Conservation (phyloP, 1,139 yeast genomes). For the Saccharomyces uvarum region DNA sequence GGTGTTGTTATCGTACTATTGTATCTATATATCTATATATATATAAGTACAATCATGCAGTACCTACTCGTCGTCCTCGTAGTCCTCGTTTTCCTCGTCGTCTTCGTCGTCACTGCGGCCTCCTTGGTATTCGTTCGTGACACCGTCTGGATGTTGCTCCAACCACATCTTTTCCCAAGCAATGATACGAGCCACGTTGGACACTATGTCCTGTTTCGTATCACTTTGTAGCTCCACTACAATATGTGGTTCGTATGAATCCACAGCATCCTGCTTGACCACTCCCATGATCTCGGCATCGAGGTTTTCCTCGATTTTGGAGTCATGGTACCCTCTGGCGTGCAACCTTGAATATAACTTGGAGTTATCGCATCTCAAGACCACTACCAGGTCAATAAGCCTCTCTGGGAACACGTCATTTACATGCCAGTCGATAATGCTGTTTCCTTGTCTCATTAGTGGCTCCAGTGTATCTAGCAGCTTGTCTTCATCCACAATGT, state of each 20-base stretch:
- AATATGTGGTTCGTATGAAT: conserved; percentile 67
- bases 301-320: conserved; percentile 80
- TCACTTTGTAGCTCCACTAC: conserved; percentile 76
- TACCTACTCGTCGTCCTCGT: conserved; percentile 3
- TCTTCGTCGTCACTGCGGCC: conserved; percentile 4
- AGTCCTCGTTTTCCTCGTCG: conserved; percentile 3
- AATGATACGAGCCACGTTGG: conserved; percentile 65
- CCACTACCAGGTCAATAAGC: conserved; percentile 85
- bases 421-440: conserved; percentile 91
- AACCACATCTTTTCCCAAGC: conserved; percentile 75
- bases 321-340: conserved; percentile 66
- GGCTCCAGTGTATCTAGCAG: conserved; percentile 75
- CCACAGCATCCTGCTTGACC: conserved; percentile 77
- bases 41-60: not conserved
- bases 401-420: conserved; percentile 93
- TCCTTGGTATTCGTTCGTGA: conserved; percentile 32
- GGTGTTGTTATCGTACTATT: not conserved
- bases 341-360: conserved; percentile 65
- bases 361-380: conserved; percentile 69
- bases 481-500: conserved; percentile 88
- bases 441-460: conserved; percentile 74
- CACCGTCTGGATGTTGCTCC: conserved; percentile 42
- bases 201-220: conserved; percentile 65
- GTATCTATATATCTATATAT: not conserved
- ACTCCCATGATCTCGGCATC: conserved; percentile 98